These are phyloP conservation scores for Malus hybrid DNA, from an alignment of 331 rosid genomes.

Conservation along the genomic window DNA sequence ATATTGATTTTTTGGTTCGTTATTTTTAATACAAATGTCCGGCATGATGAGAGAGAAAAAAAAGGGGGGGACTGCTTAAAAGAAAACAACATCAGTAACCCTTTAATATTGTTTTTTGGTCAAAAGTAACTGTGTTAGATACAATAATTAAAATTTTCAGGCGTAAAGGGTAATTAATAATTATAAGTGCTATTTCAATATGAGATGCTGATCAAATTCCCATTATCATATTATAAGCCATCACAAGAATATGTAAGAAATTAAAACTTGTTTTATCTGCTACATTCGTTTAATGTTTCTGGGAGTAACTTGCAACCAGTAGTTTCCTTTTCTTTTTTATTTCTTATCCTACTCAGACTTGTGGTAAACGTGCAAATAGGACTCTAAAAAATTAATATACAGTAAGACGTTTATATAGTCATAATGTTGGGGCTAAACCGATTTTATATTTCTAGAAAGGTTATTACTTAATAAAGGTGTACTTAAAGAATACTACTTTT, in stretches of 20 bases:
- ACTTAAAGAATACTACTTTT: too few relatives aligned
- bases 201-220: not conserved
- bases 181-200: not conserved
- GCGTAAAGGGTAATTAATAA: not conserved
- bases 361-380: not conserved
- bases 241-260: not conserved
- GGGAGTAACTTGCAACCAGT: not conserved
- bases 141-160: not conserved
- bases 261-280: too few relatives aligned
- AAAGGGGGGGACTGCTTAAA: not conserved
- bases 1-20: not conserved
- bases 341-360: not conserved
- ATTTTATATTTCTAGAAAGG: too few relatives aligned
- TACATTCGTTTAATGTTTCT: not conserved
- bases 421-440: too few relatives aligned
- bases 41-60: not conserved
- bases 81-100: not conserved
- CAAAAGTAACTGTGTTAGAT: not conserved
- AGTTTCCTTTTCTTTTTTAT: not conserved
- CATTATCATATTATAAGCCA: not conserved
- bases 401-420: too few relatives aligned
- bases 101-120: too few relatives aligned
- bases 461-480: too few relatives aligned
- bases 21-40: not conserved
- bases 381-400: too few relatives aligned